Evolutionary conservation across 495 filamentous ascomycete species (phyloP).

Genomic region (Penicilliopsis zonata): DNA sequence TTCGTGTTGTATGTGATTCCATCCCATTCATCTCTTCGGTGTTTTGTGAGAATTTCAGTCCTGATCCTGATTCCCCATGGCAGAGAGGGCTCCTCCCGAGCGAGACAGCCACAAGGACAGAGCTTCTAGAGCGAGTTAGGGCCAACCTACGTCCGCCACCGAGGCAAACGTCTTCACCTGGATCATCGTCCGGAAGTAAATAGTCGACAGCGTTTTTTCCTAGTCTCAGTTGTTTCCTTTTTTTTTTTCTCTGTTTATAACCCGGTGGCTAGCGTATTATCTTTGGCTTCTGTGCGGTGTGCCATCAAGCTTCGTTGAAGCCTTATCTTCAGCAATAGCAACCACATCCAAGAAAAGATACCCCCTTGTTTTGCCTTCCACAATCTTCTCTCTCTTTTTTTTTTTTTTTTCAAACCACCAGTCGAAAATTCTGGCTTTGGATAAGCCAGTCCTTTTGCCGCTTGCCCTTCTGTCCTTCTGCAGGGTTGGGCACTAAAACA

Average conservation of each 20-base stretch:
- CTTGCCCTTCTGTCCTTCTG: conserved; percentile 29
- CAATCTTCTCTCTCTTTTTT: conserved; percentile 1
- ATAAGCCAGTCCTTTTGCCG: conserved; percentile 50
- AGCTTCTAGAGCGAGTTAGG: conserved; percentile 69
- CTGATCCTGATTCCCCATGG: conserved; percentile 5
- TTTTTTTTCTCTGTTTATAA: too few species aligned
- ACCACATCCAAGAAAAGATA: too few species aligned
- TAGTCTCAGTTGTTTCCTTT: too few species aligned
- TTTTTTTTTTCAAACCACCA: conserved; percentile 33
- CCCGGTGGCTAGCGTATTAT: too few species aligned
- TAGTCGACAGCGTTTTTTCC: not conserved
- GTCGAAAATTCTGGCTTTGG: conserved; percentile 60
- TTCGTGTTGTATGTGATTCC: conserved; percentile 50
- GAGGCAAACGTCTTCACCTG: not conserved
- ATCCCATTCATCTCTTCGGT: conserved; percentile 4
- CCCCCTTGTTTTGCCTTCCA: too few species aligned
- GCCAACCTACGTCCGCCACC: conserved; percentile 54
- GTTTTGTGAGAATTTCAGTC: not conserved
- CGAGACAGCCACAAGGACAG: conserved; percentile 53
- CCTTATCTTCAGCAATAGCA: too few species aligned
- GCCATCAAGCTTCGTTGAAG: too few species aligned
- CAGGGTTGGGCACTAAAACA: conserved; percentile 63
- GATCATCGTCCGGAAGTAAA: too few species aligned
- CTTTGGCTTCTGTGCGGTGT: too few species aligned
- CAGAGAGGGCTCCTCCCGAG: conserved; percentile 65